Evolutionary conservation across 805 yeast genomes (phyloP).

Genomic region (Monosporozyma yasuniensis): DNA sequence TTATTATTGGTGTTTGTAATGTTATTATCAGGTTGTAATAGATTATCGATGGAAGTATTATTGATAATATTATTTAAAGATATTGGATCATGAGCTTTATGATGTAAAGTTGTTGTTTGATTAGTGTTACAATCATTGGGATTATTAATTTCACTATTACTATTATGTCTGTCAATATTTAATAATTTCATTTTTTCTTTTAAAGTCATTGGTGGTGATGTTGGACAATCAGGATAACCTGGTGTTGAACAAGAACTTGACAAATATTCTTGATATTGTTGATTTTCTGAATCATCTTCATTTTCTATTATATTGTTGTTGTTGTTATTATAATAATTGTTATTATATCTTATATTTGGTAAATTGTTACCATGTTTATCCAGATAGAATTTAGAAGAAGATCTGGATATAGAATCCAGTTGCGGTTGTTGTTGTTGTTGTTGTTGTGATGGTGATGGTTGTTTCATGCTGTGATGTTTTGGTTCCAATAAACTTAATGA

Average conservation of each 20-base stretch:
- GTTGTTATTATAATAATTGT: neutral
- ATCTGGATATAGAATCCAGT: neutral
- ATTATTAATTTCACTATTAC: neutral
- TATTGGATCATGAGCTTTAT: neutral
- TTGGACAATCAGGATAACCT: slow-evolving; percentile 19
- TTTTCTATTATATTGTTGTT: neutral
- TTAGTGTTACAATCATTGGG: no score
- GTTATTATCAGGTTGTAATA: slow-evolving; percentile 1
- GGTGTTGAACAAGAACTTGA: neutral
- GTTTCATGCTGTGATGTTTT: slow-evolving; percentile 19
- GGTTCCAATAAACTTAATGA: slow-evolving; percentile 32
- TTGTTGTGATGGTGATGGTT: no score
- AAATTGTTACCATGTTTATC: neutral
- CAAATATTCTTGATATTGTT: neutral
- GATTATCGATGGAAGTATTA: slow-evolving; percentile 3
- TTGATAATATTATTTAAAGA: neutral
- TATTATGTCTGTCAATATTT: slow-evolving; percentile 23
- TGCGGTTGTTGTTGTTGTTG: neutral
- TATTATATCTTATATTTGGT: neutral
- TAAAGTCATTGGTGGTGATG: slow-evolving; percentile 36
- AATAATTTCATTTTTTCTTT: slow-evolving; percentile 38
- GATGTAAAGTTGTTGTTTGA: neutral
- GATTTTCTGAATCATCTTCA: neutral
- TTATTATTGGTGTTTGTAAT: neutral
- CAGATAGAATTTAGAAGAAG: neutral